Evolutionary conservation across 306 rosid species (phyloP), one percentile per base, ranked within the genome.

Genomic region (Cucumis melo): DNA sequence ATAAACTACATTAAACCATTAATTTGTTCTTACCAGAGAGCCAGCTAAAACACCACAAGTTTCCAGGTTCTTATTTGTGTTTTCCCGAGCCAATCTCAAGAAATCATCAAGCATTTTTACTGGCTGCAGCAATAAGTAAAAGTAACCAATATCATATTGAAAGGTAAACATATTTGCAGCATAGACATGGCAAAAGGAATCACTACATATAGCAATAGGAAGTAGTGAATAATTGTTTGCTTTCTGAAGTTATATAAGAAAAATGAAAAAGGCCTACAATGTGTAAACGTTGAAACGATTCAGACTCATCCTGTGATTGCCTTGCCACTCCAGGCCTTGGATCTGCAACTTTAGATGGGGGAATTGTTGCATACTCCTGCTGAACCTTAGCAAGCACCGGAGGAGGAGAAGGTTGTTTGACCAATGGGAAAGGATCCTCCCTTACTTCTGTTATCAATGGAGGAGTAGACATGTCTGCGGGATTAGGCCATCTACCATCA

Each of bases 41-140:
- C 99, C 99, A 7, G 97, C 99, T 82, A 95, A 95, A 81, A 95
- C 90, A 75, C 92, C 99, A 77, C 99, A 95, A 2, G 99, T 95
- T 85, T 95, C 99, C 54, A 92, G 84, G 77, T 95, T 95, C 62
- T 85, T 92, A 81, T 78, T 80, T 39, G 99, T 95, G 88, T 95
- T 95, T 68, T 76, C 88, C 14, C 81, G 86, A 80, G 99, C 98
- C 84, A 95, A 78, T 79, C 96, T 88, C 89, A 95, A 83, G 82
- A 95, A 95, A 68, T 95, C 96, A 15, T 92, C 92, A 93, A 95
- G 83, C 99, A 95, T 82, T 88, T 88, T 90, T 75, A 92, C 87
- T 71, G 99, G 96, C 99, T 95, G 89, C 85, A 75, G 79, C 19
- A 73, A 10, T 72, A n/a, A 83, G 29, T 78, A 34, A 77, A 65